Base-by-base conservation (phyloP, 202 grass and related monocot genomes). In the Bolboschoenoplectus hybrid region DNA sequence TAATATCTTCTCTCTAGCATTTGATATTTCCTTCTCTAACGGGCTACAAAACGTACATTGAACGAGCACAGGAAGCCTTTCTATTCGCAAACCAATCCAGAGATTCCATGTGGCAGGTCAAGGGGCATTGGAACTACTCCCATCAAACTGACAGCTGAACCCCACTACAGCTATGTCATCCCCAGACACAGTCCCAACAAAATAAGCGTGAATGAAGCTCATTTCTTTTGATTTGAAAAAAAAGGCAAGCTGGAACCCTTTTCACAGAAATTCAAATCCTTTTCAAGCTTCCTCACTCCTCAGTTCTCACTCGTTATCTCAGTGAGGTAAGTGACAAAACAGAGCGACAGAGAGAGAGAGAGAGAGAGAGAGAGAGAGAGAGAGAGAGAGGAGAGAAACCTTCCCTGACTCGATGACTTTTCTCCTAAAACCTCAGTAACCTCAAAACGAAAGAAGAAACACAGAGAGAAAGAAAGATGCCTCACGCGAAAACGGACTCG, bases 401-500 rank as follows among this genome's bases (percentile, higher is more conserved):
- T 76, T 26, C n/a, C 5, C 45, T 0, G 6, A 13, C 5, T 38
- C 0, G 26, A 26, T 26, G 26, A 1, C 16, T 19, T 67, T n/a
- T 7, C 78, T 12, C 36, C 78, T 16, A 72, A 78, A 78, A 56
- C 51, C 20, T 8, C 11, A 35, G 19, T 26, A 26, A 26, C 26
- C 8, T 12, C 34, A 44, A 13, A 34, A 36, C 3, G 7, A 77
- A 7, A 35, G 49, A 47, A n/a, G 10, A 19, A n/a, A 0, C 0
- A 60, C 0, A 3, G 5, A 70, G 19, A 70, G 1, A 7, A 3
- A 3, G 73, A 53, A 89, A 86, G 76, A 90, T 80, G 41, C 82
- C 87, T 57, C 92, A 97, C 89, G 89, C 92, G 64, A 97, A 97
- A 83, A 92, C 94, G 45, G 92, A 97, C 89, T 97, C 94, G 46